Evolutionary conservation across 1,139 yeast genomes (phyloP).

Genomic region (Nakaseomyces kungkrabaensis): DNA sequence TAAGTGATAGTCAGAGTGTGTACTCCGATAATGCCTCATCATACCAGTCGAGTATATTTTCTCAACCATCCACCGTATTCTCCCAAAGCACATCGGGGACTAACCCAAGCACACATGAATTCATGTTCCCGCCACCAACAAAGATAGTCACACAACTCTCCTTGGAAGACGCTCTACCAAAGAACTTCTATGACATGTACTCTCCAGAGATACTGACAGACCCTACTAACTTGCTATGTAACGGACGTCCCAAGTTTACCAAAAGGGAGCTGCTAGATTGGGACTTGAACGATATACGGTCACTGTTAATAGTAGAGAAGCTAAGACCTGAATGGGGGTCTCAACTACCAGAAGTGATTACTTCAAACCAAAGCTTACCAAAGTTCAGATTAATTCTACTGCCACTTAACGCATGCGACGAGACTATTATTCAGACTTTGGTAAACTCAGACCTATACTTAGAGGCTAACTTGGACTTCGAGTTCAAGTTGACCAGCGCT

Average conservation of each 20-base stretch:
- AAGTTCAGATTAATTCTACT: conserved; percentile 34
- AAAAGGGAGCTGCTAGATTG: conserved; percentile 51
- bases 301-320: conserved; percentile 43
- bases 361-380: conserved; percentile 17
- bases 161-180: conserved; percentile 38
- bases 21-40: conserved; percentile 18
- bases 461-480: conserved; percentile 45
- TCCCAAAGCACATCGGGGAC: conserved; percentile 13
- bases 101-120: conserved; percentile 1
- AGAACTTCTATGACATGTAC: conserved; percentile 43
- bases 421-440: conserved; percentile 37
- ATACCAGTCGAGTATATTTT: conserved; percentile 24
- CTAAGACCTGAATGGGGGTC: conserved; percentile 45
- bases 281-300: conserved; percentile 56
- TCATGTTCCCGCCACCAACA: conserved; percentile 6
- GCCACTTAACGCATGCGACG: conserved; percentile 43
- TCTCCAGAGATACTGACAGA: conserved; percentile 39
- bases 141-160: conserved; percentile 19
- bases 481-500: conserved; percentile 48
- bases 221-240: conserved; percentile 32
- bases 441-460: conserved; percentile 48
- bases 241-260: conserved; percentile 53
- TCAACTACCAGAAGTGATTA: conserved; percentile 37
- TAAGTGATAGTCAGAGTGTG: conserved; percentile 13
- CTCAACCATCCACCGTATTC: conserved; percentile 17